phyloP scores from a whole-genome alignment of 2,329 filamentous ascomycete genomes.

The Alternaria gansuensis region DNA sequence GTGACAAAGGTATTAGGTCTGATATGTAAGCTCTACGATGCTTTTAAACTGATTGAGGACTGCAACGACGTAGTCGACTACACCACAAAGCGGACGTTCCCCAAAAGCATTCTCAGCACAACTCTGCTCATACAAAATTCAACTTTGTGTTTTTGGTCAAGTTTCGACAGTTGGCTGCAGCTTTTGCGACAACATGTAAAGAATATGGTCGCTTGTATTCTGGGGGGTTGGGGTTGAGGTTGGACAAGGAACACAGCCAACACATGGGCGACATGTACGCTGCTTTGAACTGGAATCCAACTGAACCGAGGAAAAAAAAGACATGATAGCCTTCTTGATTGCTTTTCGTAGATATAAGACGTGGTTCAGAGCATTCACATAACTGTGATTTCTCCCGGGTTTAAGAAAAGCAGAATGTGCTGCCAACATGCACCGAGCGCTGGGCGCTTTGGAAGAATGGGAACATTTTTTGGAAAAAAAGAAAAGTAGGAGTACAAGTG shows the following conservation, averaged over 20 bases:
- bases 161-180: background rate
- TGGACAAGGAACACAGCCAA: background rate
- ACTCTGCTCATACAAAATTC: background rate
- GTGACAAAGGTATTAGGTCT: accelerated
- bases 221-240: background rate
- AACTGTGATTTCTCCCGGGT: background rate
- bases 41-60: background rate
- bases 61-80: too few species aligned
- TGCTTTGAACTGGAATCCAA: background rate
- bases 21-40: background rate
- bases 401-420: background rate
- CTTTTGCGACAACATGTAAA: background rate
- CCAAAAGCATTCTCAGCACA: background rate
- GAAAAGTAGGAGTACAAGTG: background rate
- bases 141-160: background rate
- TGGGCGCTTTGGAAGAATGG: too few species aligned
- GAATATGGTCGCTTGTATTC: background rate
- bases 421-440: background rate
- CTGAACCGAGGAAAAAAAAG: background rate
- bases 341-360: background rate
- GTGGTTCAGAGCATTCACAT: background rate
- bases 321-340: background rate
- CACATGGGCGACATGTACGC: background rate
- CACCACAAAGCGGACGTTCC: background rate
- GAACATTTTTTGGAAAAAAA: background rate